Percentiles rank a stretch among this genome's conserved stretches.
Evolutionary conservation across 2,329 filamentous ascomycete genomes (phyloP).

Genomic region (Cladophialophora yegresii): DNA sequence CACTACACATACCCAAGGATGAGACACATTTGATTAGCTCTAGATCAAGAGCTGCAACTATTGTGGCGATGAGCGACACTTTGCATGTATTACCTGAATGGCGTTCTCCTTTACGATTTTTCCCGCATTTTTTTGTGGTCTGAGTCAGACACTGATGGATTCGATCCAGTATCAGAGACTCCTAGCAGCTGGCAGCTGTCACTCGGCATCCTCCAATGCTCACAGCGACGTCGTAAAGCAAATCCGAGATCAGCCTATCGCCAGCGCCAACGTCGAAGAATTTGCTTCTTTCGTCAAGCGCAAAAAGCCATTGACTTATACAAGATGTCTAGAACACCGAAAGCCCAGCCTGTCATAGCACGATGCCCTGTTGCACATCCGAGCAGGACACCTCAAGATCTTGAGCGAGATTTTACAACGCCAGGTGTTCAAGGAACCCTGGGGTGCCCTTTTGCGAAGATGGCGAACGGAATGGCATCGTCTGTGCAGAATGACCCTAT

Average conservation of each 20-base stretch:
- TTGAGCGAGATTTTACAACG: conserved; percentile 91
- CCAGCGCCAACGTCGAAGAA: conserved; percentile 48
- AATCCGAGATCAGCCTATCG: conserved; percentile 45
- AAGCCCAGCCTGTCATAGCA: conserved; percentile 3
- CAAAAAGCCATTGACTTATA: conserved; percentile 19
- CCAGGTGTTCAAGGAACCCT: conserved; percentile 76
- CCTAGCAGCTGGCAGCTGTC: conserved; percentile 35
- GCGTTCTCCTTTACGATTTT: conserved; percentile 37
- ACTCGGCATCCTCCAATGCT: conserved; percentile 19
- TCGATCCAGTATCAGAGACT: conserved; percentile 42
- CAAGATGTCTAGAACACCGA: conserved; percentile 22
- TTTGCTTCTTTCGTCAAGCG: conserved; percentile 17
- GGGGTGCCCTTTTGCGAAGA: conserved; percentile 74
- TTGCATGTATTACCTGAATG: conserved; percentile 57
- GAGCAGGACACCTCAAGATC: conserved; percentile 42
- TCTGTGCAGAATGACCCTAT: conserved; percentile 51
- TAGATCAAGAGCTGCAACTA: conserved; percentile 72
- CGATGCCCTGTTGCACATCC: conserved; percentile 36
- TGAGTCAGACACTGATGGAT: conserved; percentile 38
- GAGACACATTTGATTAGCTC: conserved; percentile 67
- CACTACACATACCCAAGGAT: conserved; percentile 17
- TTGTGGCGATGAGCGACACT: conserved; percentile 64
- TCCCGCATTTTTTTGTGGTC: conserved; percentile 25
- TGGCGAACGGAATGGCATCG: conserved; percentile 46
- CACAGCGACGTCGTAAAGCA: conserved; percentile 23